Evolutionary conservation across 2,329 filamentous ascomycete species (phyloP).

Genomic region (Cephalotrichum gorgonifer): DNA sequence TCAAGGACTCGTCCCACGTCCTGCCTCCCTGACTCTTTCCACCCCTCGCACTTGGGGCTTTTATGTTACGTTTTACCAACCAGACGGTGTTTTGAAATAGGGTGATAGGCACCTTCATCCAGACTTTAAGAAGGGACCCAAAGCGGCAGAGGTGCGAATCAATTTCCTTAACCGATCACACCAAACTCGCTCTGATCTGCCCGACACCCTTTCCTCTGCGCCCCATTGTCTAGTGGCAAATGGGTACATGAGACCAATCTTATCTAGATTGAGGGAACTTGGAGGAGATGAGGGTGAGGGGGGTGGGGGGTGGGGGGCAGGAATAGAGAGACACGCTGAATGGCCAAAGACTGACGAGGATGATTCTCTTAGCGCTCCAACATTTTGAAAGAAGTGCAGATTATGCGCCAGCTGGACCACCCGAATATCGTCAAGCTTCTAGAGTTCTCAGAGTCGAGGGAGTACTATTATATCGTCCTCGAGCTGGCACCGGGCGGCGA

Average conservation of each 20-base stretch:
- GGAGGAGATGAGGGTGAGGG: neutral
- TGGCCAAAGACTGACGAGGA: neutral
- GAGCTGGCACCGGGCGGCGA: constrained; percentile 93
- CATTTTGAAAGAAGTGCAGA: constrained; percentile 96
- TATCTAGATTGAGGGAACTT: no score
- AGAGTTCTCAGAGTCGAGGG: constrained; percentile 84
- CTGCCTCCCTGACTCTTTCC: neutral
- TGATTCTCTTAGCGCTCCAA: constrained; percentile 66
- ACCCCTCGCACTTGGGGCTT: constrained; percentile 9
- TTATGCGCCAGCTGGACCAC: constrained; percentile 94
- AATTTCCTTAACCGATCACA: constrained; percentile 15
- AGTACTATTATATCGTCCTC: constrained; percentile 96
- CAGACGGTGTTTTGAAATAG: constrained; percentile 42
- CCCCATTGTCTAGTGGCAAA: neutral
- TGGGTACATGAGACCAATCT: neutral
- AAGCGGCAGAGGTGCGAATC: constrained; percentile 90
- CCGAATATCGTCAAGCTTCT: constrained; percentile 92
- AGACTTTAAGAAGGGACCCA: constrained; percentile 89
- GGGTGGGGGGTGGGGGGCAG: neutral
- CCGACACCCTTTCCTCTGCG: neutral
- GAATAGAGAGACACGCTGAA: neutral
- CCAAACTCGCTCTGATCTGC: neutral
- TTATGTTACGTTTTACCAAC: constrained; percentile 39
- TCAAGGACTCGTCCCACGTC: constrained; percentile 15
- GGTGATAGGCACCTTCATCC: constrained; percentile 88